phyloP scores from a whole-genome alignment of 768 basidiomycete species.

The Sistotremastrum niveocremeum region DNA sequence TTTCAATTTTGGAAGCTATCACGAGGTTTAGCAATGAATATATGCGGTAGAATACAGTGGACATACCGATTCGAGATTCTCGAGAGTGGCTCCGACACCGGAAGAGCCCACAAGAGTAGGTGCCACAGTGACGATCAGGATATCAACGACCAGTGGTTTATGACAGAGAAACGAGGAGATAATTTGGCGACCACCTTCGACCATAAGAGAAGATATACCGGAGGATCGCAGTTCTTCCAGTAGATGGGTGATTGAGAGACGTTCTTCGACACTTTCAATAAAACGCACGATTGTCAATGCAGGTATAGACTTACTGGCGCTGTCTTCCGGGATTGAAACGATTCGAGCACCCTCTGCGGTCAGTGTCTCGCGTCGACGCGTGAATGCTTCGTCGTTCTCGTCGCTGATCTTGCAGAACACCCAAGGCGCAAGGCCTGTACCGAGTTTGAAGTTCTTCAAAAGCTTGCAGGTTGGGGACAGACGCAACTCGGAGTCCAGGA shows the following conservation, averaged over 20 bases:
- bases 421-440: constrained; percentile 59
- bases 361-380: constrained; percentile 21
- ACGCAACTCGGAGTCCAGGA: constrained; percentile 68
- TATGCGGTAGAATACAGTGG: neutral
- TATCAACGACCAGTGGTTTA: constrained; percentile 37
- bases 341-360: constrained; percentile 56
- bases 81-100: constrained; percentile 45
- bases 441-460: constrained; percentile 44
- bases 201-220: constrained; percentile 74
- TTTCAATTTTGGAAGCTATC: constrained; percentile 14
- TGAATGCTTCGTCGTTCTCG: constrained; percentile 4
- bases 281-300: neutral
- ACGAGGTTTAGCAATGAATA: constrained; percentile 1
- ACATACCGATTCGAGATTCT: constrained; percentile 12
- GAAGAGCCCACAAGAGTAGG: constrained; percentile 67
- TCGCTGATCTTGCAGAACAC: constrained; percentile 35
- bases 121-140: constrained; percentile 73
- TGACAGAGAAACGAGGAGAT: constrained; percentile 55
- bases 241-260: constrained; percentile 32
- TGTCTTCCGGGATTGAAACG: constrained; percentile 31
- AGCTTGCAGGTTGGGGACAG: constrained; percentile 57
- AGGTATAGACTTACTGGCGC: constrained; percentile 19
- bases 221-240: constrained; percentile 38
- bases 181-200: constrained; percentile 84
- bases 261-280: constrained; percentile 15